Base-by-base conservation (phyloP, 345 rosid genomes). In the Citrus cavaleriei region DNA sequence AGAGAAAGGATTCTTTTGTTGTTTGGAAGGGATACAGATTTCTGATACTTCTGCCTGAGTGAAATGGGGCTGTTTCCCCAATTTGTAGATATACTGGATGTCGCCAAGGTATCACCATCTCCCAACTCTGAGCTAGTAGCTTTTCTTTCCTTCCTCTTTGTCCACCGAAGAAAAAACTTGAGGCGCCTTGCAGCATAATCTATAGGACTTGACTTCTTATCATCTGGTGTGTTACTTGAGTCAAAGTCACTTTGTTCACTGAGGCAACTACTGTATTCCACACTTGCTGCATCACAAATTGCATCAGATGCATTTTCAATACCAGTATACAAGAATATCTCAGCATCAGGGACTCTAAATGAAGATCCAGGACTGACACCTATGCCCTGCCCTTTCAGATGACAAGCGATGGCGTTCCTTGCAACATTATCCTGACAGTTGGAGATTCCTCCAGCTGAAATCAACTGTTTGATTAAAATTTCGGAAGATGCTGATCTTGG, bases 351-450 rank as follows among this genome's bases (percentile, higher is more conserved):
- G 54, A 96, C 85, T 70, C 90, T 82, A 72, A 94, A 94, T 38
- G 94, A 89, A 49, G 97, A 91, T 63, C 98, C 99, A 0, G 97
- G 99, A 83, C 97, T 94, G 32, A 76, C 81, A 70, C 90, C 85
- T 32, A 90, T 84, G 5, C 91, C 93, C 25, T 85, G 91, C 76
- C 85, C 97, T 81, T 78, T 87, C 58, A 86, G 78, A 60, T 91
- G 91, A 22, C 86, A 87, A 84, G 79, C 82, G 57, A 88, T 78
- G 32, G 79, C 84, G 54, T 70, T 84, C 77, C 88, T 88, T 21
- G 84, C 79, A 35, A 66, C 58, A 71, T 66, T 76, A 75, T 88
- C 88, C 71, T 72, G 84, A 76, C 73, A 73, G 14, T 87, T 85
- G 0, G 92, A 89, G 76, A 91, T 84, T 34, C 97, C 98, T 37